Evolutionary conservation across 164 flowering plant genomes (phyloP), one percentile per base, ranked within the genome.

Genomic region (Amborella trichopoda): DNA sequence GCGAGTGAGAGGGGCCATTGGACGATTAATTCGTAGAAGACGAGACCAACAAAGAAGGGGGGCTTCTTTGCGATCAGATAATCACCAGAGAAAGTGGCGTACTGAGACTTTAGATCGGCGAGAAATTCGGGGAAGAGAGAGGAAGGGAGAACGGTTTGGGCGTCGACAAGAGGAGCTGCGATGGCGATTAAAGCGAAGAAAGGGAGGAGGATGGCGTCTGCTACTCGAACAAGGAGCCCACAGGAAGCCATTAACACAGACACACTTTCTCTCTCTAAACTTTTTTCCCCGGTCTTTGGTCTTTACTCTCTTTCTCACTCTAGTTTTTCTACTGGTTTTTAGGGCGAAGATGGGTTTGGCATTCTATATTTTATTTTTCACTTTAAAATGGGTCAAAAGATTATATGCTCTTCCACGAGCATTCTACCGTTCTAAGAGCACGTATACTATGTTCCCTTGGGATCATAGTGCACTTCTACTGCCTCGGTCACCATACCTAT

Each of bases 1-100:
- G 65, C 50, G 18, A 87, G 32, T 6, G 80, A 40, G 32, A 79
- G 77, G 1, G 96, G 94, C 87, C 90, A 86, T 48, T 54, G 79
- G 47, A 83, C 59, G 27, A 80, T 22, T 4, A 83, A 68, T 69
- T 80, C 81, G 3, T 78, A 22, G 83, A 80, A 75, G 3, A 72
- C 63, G 10, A 71, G 14, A 1, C 81, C 90, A 1, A 72, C 68
- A 51, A 77, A 77, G 70, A 87, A 87, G 46, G 51, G 5, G 6
- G 96, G 94, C 53, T 74, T 78, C 49, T 83, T 83, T 5, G 28
- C 33, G n/a, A 70, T 13, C 44, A 81, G 59, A 53, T 73, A 83
- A 41, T 87, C 85, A 0, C 63, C 73, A 46, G 62, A 72, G 18
- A 74, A 64, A 20, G 33, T 33, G 18, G 28, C 26, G 55, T 81